These are phyloP conservation scores for Metarhizium album DNA, from an alignment of 2,329 filamentous ascomycete genomes.

Conservation along the genomic window DNA sequence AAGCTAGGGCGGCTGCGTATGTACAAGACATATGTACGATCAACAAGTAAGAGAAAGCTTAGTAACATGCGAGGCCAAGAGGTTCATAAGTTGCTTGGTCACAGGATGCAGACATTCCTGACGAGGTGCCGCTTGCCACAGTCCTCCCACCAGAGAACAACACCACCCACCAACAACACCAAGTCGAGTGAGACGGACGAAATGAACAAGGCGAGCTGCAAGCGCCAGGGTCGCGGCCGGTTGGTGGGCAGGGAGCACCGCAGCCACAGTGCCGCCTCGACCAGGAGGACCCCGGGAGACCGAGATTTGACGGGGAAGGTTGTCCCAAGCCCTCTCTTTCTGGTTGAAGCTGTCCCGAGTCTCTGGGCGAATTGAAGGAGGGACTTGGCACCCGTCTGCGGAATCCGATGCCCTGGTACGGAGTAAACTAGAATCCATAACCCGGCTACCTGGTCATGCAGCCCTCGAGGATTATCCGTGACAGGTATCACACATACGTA, in stretches of 20 bases:
- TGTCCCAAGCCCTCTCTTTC: neutral
- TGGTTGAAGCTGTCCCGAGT: conserved; percentile 1
- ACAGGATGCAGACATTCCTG: neutral
- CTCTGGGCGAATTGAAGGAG: conserved; percentile 3
- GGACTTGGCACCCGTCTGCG: neutral
- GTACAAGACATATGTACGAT: neutral
- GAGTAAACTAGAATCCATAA: neutral
- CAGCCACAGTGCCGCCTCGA: neutral
- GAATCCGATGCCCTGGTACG: neutral
- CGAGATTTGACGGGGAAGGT: conserved; percentile 5
- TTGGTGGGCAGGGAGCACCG: neutral
- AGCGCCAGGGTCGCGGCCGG: neutral
- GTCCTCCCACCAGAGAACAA: too few species aligned
- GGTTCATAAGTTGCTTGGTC: neutral
- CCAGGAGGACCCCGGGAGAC: neutral
- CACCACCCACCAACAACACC: too few species aligned
- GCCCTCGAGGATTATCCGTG: neutral
- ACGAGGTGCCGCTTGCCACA: neutral
- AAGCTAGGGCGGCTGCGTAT: neutral
- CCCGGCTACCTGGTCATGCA: conserved; percentile 4
- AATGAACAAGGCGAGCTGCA: neutral
- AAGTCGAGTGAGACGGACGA: too few species aligned
- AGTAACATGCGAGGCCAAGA: neutral
- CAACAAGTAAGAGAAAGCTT: neutral
- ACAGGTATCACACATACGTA: neutral